Evolutionary conservation across 768 basidiomycete genomes (phyloP).

Genomic region (Sarcodon sp.): DNA sequence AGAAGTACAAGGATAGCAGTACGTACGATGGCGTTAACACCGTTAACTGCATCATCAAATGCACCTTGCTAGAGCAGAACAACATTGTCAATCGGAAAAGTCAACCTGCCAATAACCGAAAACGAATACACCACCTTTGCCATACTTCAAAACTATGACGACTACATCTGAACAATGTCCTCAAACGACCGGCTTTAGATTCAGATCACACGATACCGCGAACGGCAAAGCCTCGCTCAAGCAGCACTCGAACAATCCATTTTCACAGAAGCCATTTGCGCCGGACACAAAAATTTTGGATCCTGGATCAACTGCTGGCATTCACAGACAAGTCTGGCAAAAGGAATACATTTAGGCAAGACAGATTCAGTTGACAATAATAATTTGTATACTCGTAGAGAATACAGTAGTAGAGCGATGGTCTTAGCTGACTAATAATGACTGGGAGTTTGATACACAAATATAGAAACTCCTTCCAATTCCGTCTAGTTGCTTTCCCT

Average conservation of each 20-base stretch:
- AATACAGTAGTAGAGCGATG: too few species aligned
- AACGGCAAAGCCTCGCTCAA: constrained; percentile 50
- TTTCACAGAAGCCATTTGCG: constrained; percentile 48
- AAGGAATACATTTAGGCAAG: too few species aligned
- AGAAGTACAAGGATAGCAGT: constrained; percentile 45
- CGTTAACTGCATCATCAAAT: constrained; percentile 72
- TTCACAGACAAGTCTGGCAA: constrained; percentile 3
- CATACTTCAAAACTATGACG: constrained; percentile 60
- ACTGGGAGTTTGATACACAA: too few species aligned
- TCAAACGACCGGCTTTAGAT: constrained; percentile 46
- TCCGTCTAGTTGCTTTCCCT: too few species aligned
- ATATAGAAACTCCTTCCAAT: too few species aligned
- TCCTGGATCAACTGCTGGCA: constrained; percentile 22
- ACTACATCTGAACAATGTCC: constrained; percentile 47
- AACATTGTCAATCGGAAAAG: background rate
- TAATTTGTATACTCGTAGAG: too few species aligned
- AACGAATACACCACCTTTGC: constrained; percentile 21
- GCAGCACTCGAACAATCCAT: constrained; percentile 42
- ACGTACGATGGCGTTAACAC: constrained; percentile 60
- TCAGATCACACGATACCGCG: constrained; percentile 54
- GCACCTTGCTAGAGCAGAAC: constrained; percentile 34
- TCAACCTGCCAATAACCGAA: background rate
- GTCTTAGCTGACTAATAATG: too few species aligned
- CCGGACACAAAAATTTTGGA: constrained; percentile 41
- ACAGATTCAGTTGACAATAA: too few species aligned